A percentile compares a stretch with the other conserved stretches of the same genome.
phyloP scores from a whole-genome alignment of 306 rosid genomes.

The Quillaja saponaria region DNA sequence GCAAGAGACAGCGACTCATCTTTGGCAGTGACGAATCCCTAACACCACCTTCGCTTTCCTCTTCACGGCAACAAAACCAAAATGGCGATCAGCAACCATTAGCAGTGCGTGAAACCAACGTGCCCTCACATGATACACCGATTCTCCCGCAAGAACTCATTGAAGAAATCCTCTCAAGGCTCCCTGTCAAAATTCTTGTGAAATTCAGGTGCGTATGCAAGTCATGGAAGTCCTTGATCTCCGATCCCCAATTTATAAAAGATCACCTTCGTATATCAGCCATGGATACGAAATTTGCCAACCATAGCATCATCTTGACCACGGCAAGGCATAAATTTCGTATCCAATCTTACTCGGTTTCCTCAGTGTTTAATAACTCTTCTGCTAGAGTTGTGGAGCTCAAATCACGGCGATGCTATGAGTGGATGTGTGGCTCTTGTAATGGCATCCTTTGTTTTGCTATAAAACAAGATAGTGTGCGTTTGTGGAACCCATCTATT shows the following conservation, averaged over 20 bases:
- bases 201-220: constrained; percentile 30
- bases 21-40: too few relatives aligned
- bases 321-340: not conserved
- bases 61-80: too few relatives aligned
- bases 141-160: constrained; percentile 36
- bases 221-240: constrained; percentile 40
- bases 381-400: not conserved
- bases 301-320: constrained; percentile 4
- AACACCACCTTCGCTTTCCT: too few relatives aligned
- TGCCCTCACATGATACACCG: too few relatives aligned
- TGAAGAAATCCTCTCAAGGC: constrained; percentile 23
- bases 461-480: not conserved
- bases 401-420: constrained; percentile 2
- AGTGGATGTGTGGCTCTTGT: constrained; percentile 34
- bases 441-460: constrained; percentile 36
- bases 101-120: too few relatives aligned
- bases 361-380: not conserved
- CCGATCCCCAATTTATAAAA: constrained; percentile 36
- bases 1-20: too few relatives aligned
- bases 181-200: constrained; percentile 29
- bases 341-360: constrained; percentile 14
- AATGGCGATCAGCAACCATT: too few relatives aligned
- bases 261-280: constrained; percentile 14
- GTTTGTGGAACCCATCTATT: constrained; percentile 38
- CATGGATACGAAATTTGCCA: not conserved